Evolutionary conservation across 2,329 filamentous ascomycete species (phyloP).

Genomic region (Fusarium sp.): DNA sequence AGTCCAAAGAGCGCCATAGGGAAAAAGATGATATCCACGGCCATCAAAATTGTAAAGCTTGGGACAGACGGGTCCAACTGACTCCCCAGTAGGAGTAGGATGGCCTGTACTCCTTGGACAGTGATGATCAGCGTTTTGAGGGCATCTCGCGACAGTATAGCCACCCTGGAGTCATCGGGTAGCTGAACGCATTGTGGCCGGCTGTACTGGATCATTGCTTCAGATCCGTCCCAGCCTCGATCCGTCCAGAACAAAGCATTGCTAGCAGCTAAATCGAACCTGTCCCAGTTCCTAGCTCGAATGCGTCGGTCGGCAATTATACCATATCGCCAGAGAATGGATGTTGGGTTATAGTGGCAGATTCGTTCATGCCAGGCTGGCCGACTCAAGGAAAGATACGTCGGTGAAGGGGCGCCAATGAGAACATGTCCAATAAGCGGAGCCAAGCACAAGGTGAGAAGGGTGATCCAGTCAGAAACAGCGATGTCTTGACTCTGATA

Average conservation of each 20-base stretch:
- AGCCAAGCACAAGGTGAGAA: slow-evolving; percentile 26
- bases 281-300: slow-evolving; percentile 13
- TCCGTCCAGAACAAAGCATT: slow-evolving; percentile 32
- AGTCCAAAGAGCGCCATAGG: slow-evolving; percentile 16
- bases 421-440: slow-evolving; percentile 31
- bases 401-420: slow-evolving; percentile 14
- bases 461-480: slow-evolving; percentile 12
- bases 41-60: neutral
- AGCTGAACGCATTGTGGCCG: slow-evolving; percentile 6
- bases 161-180: neutral
- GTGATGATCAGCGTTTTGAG: slow-evolving; percentile 21
- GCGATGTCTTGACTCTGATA: slow-evolving; percentile 19
- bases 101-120: slow-evolving; percentile 5
- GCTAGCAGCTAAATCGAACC: slow-evolving; percentile 9
- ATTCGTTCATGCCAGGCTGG: slow-evolving; percentile 28
- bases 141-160: neutral
- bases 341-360: slow-evolving; percentile 34
- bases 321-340: slow-evolving; percentile 29
- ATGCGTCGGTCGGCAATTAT: slow-evolving; percentile 18
- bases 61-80: neutral
- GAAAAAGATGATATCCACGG: slow-evolving; percentile 24
- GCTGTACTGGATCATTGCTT: slow-evolving; percentile 14
- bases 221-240: slow-evolving; percentile 25
- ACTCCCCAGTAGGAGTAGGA: neutral
- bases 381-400: slow-evolving; percentile 4